Evolutionary conservation across 2,329 filamentous ascomycete species (phyloP).

Genomic region (Colletotrichum trifolii): DNA sequence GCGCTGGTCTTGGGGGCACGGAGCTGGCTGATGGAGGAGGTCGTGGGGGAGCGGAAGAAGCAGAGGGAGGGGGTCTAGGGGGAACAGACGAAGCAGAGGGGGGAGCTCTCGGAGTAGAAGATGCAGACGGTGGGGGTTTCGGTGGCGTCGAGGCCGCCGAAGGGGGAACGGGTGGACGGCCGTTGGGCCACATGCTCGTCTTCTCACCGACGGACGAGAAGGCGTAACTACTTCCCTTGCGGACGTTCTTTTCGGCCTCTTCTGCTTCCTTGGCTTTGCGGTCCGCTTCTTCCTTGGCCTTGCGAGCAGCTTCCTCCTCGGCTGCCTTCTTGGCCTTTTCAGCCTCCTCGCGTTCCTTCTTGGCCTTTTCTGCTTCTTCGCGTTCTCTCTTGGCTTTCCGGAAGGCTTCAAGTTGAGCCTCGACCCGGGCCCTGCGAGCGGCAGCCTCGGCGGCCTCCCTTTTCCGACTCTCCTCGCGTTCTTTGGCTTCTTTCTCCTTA

Average conservation of each 20-base stretch:
- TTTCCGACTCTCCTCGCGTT: slow-evolving; percentile 42
- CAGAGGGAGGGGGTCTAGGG: slow-evolving; percentile 45
- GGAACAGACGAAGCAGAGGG: slow-evolving; percentile 49
- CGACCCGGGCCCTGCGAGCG: slow-evolving; percentile 42
- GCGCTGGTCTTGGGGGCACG: slow-evolving; percentile 40
- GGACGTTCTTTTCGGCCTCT: slow-evolving; percentile 43
- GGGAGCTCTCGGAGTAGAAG: slow-evolving; percentile 52
- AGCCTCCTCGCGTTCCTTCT: slow-evolving; percentile 41
- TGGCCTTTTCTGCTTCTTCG: slow-evolving; percentile 58
- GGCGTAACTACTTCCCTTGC: slow-evolving; percentile 67
- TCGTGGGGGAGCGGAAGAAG: slow-evolving; percentile 30
- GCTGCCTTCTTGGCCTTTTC: slow-evolving; percentile 42
- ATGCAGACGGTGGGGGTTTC: slow-evolving; percentile 41
- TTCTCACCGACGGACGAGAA: slow-evolving; percentile 75
- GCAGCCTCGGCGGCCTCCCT: slow-evolving; percentile 46
- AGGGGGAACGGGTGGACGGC: slow-evolving; percentile 58
- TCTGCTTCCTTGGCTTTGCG: slow-evolving; percentile 47
- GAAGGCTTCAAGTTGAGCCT: slow-evolving; percentile 39
- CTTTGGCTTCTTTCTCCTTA: slow-evolving; percentile 53
- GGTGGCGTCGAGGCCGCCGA: slow-evolving; percentile 51
- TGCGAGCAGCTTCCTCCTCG: slow-evolving; percentile 38
- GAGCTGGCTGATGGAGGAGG: slow-evolving; percentile 37
- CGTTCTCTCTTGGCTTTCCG: slow-evolving; percentile 50
- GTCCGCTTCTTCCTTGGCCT: slow-evolving; percentile 45
- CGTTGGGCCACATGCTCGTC: slow-evolving; percentile 76